Base-by-base conservation (phyloP, 2,329 filamentous ascomycete species). In the Biscogniauxia mediterranea region DNA sequence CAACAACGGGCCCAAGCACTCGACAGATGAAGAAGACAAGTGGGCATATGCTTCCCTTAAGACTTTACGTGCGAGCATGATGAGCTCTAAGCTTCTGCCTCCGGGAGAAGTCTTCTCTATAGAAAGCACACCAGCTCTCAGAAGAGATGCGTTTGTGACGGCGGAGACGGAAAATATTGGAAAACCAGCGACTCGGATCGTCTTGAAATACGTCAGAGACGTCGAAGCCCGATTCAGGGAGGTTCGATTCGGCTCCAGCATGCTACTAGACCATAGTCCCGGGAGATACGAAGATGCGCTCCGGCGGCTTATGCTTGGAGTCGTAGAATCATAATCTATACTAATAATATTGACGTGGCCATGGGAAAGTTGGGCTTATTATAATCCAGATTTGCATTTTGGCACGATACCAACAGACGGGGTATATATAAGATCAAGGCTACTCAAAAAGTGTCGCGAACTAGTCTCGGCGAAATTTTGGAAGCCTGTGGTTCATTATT, bases 41-140 rank as follows among this genome's bases (percentile, higher is more conserved):
- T 93, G 89, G 90, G 86, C 87, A 0, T 86, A 86, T 71, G 83
- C 87, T 0, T 85, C 89, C 0, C 79, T 93, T 5, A 86, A 88
- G 68, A 83, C 83, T 0, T 75, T 93, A 17, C 82, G 90, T 2
- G 84, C 84, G 2, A 85, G 82, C 67, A 91, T 93, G 87, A 81
- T 84, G 63, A 88, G 84, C 56, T 79, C 83, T 32, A 92, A 92
- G 70, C 80, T 93, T 2, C 76, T 92, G 54, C 90, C 90, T 1
- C 90, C 90, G 0, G 90, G 90, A 0, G 90, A 93, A 71, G 88
- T 93, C 0, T 92, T 93, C 69, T 79, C 87, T 1, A 81, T 93
- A 2, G 89, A 92, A 75, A 88, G 83, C 23, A 86, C 86, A 71
- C 81, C 82, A 8, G 89, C 91, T 3, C 76, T 92, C 62, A 82